Evolutionary conservation across 306 rosid genomes (phyloP), one percentile per base, ranked within the genome.

Genomic region (Sesbania bispinosa): DNA sequence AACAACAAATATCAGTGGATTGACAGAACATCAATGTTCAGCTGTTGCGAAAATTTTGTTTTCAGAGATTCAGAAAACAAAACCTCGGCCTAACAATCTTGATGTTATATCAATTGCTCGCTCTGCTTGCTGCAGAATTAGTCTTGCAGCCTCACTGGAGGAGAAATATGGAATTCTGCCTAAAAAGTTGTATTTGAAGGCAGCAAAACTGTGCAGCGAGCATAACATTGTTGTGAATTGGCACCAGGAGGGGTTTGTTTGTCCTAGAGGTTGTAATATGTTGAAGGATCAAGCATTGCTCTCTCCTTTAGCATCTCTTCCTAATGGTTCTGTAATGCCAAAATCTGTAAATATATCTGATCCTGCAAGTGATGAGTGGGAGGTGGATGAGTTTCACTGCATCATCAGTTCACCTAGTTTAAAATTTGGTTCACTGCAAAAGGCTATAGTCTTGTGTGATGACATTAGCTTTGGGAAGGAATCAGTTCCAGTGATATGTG

Each of bases 401-500:
- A 73, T 84, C 61, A 74, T 91, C 51, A 80, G 84, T 82, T 82
- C 88, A 19, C 79, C 10, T 14, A 68, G 82, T 84, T 72, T 89
- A 80, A 78, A 82, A 21, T 80, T 59, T 50, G 85, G 77, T 20
- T 81, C 86, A 57, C 52, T 58, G 76, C 83, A 80, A 72, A 87
- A 82, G 71, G 85, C 73, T 60, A 51, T 52, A 43, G 70, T 91
- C 77, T 71, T 95, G 61, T 95, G 96, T 69, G 88, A 79, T 79
- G 99, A 95, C 81, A 83, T 95, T 73, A 95, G 99, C 88, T 89
- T 83, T 66, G 99, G 99, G 76, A 82, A 80, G 82, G 99, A 95
- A 83, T 67, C 78, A 18, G 67, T 88, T 82, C 92, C 96, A 1
- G 90, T 95, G 86, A 73, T 76, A 67, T 95, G 99, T 63, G 86